These are phyloP conservation scores for Leccinum subtestaceum DNA, from an alignment of 768 basidiomycete genomes.

Conservation along the genomic window DNA sequence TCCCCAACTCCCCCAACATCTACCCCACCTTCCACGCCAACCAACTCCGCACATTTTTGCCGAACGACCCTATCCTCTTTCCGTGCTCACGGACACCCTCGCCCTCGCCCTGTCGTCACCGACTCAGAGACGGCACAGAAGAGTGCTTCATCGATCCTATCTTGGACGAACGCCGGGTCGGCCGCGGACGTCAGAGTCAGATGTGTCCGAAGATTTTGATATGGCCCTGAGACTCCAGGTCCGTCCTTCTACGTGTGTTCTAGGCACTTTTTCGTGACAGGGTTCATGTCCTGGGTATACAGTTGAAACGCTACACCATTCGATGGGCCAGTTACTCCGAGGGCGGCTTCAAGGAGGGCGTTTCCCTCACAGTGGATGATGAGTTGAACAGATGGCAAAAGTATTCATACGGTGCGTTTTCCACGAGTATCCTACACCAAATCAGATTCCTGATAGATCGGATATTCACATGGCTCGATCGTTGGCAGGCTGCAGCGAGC, in stretches of 20 bases:
- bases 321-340: constrained; percentile 83
- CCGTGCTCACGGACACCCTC: too few species aligned
- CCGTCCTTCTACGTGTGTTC: neutral
- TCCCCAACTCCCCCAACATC: too few species aligned
- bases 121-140: too few species aligned
- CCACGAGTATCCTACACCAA: constrained; percentile 16
- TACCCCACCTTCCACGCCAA: too few species aligned
- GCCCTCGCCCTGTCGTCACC: too few species aligned
- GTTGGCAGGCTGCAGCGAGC: constrained; percentile 37
- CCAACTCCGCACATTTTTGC: too few species aligned
- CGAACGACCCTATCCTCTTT: too few species aligned
- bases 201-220: constrained; percentile 71
- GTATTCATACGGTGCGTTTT: constrained; percentile 60
- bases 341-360: constrained; percentile 90
- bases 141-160: too few species aligned
- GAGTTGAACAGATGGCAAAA: constrained; percentile 94
- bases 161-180: too few species aligned
- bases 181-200: constrained; percentile 36
- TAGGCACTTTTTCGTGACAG: neutral
- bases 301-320: constrained; percentile 25
- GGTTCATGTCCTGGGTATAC: neutral
- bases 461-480: constrained; percentile 27
- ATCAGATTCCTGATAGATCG: constrained; percentile 34
- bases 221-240: constrained; percentile 58
- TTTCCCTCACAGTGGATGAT: constrained; percentile 88